phyloP scores from a whole-genome alignment of 202 grass and related monocot genomes.

The Sporobolus alterniflorus region DNA sequence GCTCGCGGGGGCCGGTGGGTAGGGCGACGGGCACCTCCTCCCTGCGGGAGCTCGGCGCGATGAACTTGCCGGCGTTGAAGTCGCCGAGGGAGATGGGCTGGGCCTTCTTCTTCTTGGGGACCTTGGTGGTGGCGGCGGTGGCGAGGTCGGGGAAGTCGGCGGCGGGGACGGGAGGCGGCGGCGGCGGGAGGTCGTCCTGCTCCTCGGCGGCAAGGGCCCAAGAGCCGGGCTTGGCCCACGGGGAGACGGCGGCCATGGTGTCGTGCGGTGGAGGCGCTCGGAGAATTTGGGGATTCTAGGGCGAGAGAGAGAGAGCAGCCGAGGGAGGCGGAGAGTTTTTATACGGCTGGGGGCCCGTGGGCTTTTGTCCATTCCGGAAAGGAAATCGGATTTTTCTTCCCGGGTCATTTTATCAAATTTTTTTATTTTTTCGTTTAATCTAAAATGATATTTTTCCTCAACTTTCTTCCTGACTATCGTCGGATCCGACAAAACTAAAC shows the following conservation, averaged over 20 bases:
- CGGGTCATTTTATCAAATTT: too few relatives aligned
- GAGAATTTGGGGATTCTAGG: not conserved
- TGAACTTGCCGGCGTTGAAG: conserved; percentile 43
- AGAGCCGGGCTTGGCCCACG: conserved; percentile 76
- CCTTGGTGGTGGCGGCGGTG: conserved; percentile 62
- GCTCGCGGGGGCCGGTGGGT: conserved; percentile 66
- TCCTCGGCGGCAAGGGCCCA: conserved; percentile 77
- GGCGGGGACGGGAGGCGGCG: conserved; percentile 35
- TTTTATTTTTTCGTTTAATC: too few relatives aligned
- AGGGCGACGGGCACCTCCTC: conserved; percentile 41
- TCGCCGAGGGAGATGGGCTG: conserved; percentile 54
- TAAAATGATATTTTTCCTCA: too few relatives aligned
- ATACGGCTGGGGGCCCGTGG: not conserved
- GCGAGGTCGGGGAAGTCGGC: conserved; percentile 73
- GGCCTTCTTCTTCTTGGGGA: conserved; percentile 83
- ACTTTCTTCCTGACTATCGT: too few relatives aligned
- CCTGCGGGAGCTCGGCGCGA: conserved; percentile 26
- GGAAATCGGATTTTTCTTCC: not conserved
- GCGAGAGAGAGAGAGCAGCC: not conserved
- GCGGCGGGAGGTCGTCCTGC: conserved; percentile 48
- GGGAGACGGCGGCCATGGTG: conserved; percentile 56
- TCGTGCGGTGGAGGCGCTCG: conserved; percentile 14
- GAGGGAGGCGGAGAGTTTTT: not conserved
- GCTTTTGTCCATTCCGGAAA: not conserved
- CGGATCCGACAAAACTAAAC: too few relatives aligned